A percentile compares a stretch with the other conserved stretches of the same genome.
Evolutionary conservation across 2,329 filamentous ascomycete genomes (phyloP).

Genomic region (Berkeleyomyces basicola): DNA sequence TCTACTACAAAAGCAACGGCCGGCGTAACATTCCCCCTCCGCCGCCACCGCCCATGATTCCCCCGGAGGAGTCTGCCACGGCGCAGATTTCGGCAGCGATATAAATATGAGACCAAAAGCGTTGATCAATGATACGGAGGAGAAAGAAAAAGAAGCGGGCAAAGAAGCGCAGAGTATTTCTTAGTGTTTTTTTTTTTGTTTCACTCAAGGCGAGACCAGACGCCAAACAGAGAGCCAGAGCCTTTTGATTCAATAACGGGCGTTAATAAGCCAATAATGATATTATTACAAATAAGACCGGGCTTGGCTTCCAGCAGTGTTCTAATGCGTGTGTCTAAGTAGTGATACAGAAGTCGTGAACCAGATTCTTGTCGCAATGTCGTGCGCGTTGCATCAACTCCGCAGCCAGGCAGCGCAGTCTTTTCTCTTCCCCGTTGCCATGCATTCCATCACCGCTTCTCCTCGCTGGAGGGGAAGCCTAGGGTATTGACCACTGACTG

Average conservation of each 20-base stretch:
- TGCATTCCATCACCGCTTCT: not conserved
- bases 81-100: constrained; percentile 4
- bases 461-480: not conserved
- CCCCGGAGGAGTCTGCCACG: constrained; percentile 1
- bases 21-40: constrained; percentile 42
- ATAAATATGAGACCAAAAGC: not conserved
- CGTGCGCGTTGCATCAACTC: not conserved
- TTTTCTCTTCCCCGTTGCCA: not conserved
- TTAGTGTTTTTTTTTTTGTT: not conserved
- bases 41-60: constrained; percentile 17
- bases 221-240: not conserved
- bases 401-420: not conserved
- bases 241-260: not conserved
- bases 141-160: not conserved
- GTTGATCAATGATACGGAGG: not conserved
- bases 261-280: not conserved
- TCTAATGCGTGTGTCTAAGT: not conserved
- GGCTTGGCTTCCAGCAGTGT: not conserved
- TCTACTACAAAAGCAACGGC: constrained; percentile 89
- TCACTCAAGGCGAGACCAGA: not conserved
- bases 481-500: constrained; percentile 63
- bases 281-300: not conserved
- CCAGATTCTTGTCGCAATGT: not conserved
- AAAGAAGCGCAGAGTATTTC: not conserved
- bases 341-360: not conserved